Conservation (phyloP, 108 stramenopile species). For the Nitzschia sp. region DNA sequence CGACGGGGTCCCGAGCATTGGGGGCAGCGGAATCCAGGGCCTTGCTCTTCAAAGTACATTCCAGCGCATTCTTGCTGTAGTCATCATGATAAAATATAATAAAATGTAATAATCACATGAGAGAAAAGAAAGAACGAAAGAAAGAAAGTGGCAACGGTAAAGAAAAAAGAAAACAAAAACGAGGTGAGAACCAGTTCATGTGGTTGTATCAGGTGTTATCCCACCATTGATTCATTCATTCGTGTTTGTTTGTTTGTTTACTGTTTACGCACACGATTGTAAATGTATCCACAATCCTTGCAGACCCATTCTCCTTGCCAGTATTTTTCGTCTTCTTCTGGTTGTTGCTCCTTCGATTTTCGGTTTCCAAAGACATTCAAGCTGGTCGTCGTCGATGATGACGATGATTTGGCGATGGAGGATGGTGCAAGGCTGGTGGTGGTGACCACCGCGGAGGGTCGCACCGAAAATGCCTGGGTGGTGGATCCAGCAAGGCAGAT, state of each 20-base stretch:
- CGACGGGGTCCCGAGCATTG: slow-evolving; percentile 97
- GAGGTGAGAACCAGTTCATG: no score
- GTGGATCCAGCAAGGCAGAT: neutral
- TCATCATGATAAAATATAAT: neutral
- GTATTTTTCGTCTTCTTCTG: slow-evolving; percentile 67
- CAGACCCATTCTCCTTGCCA: slow-evolving; percentile 99
- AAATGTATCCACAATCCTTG: slow-evolving; percentile 97
- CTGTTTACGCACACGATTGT: slow-evolving; percentile 79
- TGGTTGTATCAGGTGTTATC: no score
- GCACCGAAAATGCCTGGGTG: slow-evolving; percentile 19
- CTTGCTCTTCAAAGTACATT: slow-evolving; percentile 93
- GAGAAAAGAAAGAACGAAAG: neutral
- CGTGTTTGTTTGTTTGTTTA: no score
- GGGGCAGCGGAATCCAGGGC: slow-evolving; percentile 92
- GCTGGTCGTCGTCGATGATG: slow-evolving; percentile 32
- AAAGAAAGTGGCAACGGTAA: neutral
- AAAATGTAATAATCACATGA: no score
- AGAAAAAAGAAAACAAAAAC: neutral
- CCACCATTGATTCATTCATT: no score
- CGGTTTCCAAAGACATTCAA: slow-evolving; percentile 84
- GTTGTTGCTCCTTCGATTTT: slow-evolving; percentile 66
- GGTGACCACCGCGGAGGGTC: neutral
- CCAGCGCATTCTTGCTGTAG: slow-evolving; percentile 87
- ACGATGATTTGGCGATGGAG: no score
- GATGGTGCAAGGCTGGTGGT: no score